A percentile compares a stretch with the other conserved stretches of the same genome.
phyloP scores from a whole-genome alignment of 805 yeast species.

The Cyberlindnera maclurae region DNA sequence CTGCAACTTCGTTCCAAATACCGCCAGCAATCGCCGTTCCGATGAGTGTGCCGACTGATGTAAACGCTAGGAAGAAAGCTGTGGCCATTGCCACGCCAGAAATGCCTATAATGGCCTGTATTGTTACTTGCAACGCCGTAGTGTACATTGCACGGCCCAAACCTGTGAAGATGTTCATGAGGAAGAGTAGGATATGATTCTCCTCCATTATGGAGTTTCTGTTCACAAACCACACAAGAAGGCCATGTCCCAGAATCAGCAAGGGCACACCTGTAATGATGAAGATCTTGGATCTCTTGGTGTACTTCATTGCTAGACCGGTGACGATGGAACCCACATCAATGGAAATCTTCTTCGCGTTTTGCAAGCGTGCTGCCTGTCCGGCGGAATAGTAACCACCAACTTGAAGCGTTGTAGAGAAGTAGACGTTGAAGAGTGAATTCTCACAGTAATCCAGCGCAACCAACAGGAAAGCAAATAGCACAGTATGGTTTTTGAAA shows the following conservation, averaged over 20 bases:
- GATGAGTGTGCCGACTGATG: conserved; percentile 24
- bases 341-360: conserved; percentile 24
- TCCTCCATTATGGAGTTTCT: conserved; percentile 14
- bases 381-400: conserved; percentile 25
- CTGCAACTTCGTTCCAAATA: conserved; percentile 23
- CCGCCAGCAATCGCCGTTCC: conserved; percentile 26
- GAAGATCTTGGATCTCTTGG: conserved; percentile 23
- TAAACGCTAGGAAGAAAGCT: conserved; percentile 25
- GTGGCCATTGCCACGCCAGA: conserved; percentile 27
- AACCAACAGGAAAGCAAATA: conserved; percentile 15
- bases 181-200: conserved; percentile 7
- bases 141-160: conserved; percentile 24
- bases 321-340: conserved; percentile 23
- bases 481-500: conserved; percentile 17
- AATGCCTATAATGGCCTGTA: conserved; percentile 25
- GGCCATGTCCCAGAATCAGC: conserved; percentile 22
- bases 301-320: conserved; percentile 26
- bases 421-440: conserved; percentile 22
- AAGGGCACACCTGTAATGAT: conserved; percentile 21
- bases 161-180: conserved; percentile 24
- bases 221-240: conserved; percentile 22
- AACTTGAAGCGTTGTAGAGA: conserved; percentile 25
- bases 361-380: conserved; percentile 25
- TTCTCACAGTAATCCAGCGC: conserved; percentile 23
- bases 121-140: conserved; percentile 21